Evolutionary conservation across 2,329 filamentous ascomycete genomes (phyloP), one percentile per base, ranked within the genome.

Genomic region (Geosmithia putterillii): DNA sequence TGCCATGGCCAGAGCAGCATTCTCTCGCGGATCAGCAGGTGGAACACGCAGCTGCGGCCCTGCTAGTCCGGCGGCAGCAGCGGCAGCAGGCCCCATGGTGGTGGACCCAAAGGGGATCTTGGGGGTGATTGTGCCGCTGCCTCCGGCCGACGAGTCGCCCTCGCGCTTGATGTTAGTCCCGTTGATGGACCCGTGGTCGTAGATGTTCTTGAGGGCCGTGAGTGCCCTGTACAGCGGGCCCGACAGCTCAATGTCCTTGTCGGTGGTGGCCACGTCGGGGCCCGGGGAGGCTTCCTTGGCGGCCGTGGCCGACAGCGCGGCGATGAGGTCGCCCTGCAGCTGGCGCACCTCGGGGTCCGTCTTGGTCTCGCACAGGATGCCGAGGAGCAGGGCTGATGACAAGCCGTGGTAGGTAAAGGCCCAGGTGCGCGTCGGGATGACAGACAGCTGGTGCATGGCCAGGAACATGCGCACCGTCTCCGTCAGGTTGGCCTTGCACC

Each of bases 401-500:
- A 82, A 66, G 2, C 78, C 76, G 51, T 82, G 76, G 45, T 81
- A 81, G 1, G 78, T 82, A 47, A 81, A 81, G 0, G 78, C 77
- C 78, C 78, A 82, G 45, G 75, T 81, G 21, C 78, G 66, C 0
- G 78, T 82, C 1, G 78, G 78, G 40, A 81, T 81, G 8, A 79
- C 73, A 2, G 76, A 81, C 23, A 82, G 61, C 48, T 80, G 77
- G 55, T 82, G 77, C 78, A 82, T 82, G 15, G 77, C 74, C 19
- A 82, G 62, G 53, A 81, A 82, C 77, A 81, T 82, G 36, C 75
- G 71, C 10, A 82, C 77, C 12, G 77, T 81, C 54, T 81, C 76
- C 6, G 74, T 74, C 21, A 82, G 62, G 52, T 80, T 81, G 15
- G 64, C 59, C 54, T 79, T 79, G 63, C 78, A 82, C 45, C 71